phyloP scores from a whole-genome alignment of 2,329 filamentous ascomycete genomes.

The Trichoderma aggressivum region DNA sequence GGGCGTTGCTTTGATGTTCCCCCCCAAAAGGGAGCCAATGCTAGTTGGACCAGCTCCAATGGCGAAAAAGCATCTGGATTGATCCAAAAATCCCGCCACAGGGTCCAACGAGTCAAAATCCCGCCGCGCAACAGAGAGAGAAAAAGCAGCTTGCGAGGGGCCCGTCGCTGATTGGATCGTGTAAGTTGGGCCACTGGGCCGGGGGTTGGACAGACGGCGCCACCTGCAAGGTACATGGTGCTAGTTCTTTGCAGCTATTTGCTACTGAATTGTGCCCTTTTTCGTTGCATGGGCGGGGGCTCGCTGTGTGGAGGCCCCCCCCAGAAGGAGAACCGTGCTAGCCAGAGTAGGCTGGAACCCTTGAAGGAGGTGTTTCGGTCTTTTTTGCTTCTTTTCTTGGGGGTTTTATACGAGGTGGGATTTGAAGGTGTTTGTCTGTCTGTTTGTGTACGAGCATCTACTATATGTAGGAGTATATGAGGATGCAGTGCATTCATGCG shows the following conservation, averaged over 20 bases:
- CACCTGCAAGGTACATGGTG: constrained; percentile 12
- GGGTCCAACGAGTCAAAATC: neutral
- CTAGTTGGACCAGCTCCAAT: neutral
- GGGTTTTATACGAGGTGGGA: neutral
- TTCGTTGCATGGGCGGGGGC: neutral
- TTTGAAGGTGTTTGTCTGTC: neutral
- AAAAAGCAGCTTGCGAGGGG: neutral
- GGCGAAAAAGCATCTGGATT: too few relatives aligned
- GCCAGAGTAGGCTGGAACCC: neutral
- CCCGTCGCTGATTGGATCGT: neutral
- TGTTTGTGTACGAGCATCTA: too few relatives aligned
- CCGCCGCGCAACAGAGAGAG: neutral
- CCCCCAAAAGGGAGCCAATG: neutral
- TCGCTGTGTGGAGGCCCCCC: neutral
- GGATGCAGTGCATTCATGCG: neutral
- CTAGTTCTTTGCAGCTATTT: constrained; percentile 1
- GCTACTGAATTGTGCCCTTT: neutral
- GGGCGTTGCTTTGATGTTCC: neutral
- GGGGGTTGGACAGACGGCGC: neutral
- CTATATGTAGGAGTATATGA: neutral
- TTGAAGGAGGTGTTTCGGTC: neutral
- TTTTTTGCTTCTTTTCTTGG: neutral
- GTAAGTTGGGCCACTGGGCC: neutral
- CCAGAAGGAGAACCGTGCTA: neutral
- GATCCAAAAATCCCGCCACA: neutral